A percentile compares a stretch with the other conserved stretches of the same genome.
phyloP scores from a whole-genome alignment of 1,139 yeast species.

The Zygosaccharomyces sapae region DNA sequence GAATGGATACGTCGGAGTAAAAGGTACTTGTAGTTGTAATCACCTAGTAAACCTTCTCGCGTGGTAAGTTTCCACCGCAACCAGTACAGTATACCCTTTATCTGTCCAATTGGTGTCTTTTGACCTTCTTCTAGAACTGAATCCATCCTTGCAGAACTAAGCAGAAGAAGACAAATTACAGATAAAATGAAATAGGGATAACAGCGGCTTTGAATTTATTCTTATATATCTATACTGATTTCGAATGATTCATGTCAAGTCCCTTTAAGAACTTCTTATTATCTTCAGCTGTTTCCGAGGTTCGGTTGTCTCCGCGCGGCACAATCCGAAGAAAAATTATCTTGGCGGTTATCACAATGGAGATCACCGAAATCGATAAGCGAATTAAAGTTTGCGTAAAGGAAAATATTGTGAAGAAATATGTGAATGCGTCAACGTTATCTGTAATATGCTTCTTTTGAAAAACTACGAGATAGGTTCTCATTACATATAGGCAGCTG shows the following conservation, averaged over 20 bases:
- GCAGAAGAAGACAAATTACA: not conserved
- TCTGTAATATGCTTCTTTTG: too few relatives aligned
- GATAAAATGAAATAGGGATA: too few relatives aligned
- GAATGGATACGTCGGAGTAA: conserved; percentile 75
- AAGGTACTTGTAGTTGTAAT: conserved; percentile 71
- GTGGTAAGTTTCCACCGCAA: conserved; percentile 52
- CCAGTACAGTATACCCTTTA: conserved; percentile 14
- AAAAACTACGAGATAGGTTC: too few relatives aligned
- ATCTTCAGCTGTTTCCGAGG: not conserved
- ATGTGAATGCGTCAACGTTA: too few relatives aligned
- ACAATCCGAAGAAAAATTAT: not conserved
- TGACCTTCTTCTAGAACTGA: conserved; percentile 2
- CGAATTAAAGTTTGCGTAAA: not conserved
- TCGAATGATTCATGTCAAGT: not conserved
- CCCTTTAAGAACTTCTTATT: not conserved
- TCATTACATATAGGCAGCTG: too few relatives aligned
- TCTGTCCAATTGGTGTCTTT: conserved; percentile 4
- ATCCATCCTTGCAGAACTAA: conserved; percentile 3
- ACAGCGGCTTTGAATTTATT: conserved; percentile 1
- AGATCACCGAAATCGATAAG: not conserved
- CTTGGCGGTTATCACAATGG: not conserved
- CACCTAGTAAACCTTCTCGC: conserved; percentile 73
- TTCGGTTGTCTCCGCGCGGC: conserved; percentile 1
- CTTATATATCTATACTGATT: not conserved
- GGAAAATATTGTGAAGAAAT: too few relatives aligned